Percentiles rank a stretch among this genome's conserved stretches.
Conservation (phyloP, 1,284 basidiomycete species). For the Anthracocystis walkeri region DNA sequence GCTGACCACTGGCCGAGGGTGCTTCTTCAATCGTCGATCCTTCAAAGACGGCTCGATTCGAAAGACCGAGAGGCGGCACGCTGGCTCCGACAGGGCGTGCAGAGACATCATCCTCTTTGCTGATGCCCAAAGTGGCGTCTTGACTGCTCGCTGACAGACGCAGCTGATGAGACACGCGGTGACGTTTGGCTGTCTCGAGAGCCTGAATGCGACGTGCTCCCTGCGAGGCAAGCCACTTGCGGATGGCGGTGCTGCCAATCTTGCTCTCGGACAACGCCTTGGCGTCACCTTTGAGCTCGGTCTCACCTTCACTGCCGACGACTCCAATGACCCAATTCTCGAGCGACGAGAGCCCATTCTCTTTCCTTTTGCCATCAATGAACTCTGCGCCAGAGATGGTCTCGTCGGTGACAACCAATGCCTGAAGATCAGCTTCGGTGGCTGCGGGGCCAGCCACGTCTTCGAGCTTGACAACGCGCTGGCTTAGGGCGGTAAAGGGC, state of each 20-base stretch:
- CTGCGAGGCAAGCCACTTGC: conserved; percentile 54
- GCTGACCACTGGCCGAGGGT: conserved; percentile 48
- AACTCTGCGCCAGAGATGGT: conserved; percentile 60
- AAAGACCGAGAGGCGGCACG: conserved; percentile 65
- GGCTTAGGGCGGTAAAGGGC: conserved; percentile 34
- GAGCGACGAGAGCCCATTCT: conserved; percentile 50
- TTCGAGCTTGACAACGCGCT: conserved; percentile 56
- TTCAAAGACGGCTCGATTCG: conserved; percentile 64
- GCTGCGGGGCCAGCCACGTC: conserved; percentile 67
- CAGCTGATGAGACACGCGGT: conserved; percentile 24
- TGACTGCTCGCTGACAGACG: conserved; percentile 14
- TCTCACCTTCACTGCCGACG: conserved; percentile 58
- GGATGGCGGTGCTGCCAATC: conserved; percentile 66
- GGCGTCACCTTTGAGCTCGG: conserved; percentile 58
- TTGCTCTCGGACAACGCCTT: conserved; percentile 60
- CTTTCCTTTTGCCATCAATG: conserved; percentile 53
- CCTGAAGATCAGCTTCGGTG: conserved; percentile 55
- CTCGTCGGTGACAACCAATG: conserved; percentile 66
- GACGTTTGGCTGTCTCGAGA: conserved; percentile 27
- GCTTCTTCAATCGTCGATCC: conserved; percentile 34
- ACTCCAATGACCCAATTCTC: conserved; percentile 61
- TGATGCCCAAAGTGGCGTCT: not conserved
- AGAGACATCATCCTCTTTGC: conserved; percentile 15
- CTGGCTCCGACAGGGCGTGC: conserved; percentile 55
- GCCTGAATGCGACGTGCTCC: conserved; percentile 38